phyloP scores from a whole-genome alignment of 768 basidiomycete genomes.

The Auriscalpium microsporum region DNA sequence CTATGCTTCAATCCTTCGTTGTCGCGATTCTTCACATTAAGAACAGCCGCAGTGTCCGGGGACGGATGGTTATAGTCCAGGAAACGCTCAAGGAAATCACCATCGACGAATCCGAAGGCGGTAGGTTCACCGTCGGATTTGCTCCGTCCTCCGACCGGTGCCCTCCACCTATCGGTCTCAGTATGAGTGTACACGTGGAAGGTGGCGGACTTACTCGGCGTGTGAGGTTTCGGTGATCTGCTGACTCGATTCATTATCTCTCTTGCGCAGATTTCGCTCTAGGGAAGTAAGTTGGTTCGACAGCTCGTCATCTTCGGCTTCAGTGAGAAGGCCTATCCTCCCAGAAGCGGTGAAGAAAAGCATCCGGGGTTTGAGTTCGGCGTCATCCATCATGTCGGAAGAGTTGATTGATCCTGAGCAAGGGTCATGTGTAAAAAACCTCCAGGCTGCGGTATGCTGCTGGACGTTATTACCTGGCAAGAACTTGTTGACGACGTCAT shows the following conservation, averaged over 20 bases:
- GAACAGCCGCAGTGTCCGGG: conserved; percentile 39
- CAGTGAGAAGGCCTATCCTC: conserved; percentile 63
- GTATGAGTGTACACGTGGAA: background rate
- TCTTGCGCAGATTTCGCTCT: conserved; percentile 60
- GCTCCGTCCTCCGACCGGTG: conserved; percentile 51
- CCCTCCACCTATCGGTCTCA: conserved; percentile 48
- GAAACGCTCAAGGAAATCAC: conserved; percentile 73
- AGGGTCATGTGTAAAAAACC: conserved; percentile 1
- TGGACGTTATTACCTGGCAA: conserved; percentile 40
- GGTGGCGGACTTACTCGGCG: conserved; percentile 37
- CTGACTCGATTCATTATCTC: conserved; percentile 25
- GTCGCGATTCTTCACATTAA: conserved; percentile 43
- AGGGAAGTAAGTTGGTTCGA: conserved; percentile 57
- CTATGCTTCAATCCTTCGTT: conserved; percentile 48
- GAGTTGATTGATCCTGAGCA: conserved; percentile 46
- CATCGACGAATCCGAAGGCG: conserved; percentile 78
- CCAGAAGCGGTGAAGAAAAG: conserved; percentile 75
- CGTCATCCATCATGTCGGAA: conserved; percentile 33
- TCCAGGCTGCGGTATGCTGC: background rate
- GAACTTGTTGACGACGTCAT: conserved; percentile 73
- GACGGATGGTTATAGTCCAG: conserved; percentile 34
- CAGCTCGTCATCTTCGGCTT: conserved; percentile 41
- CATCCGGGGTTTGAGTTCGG: conserved; percentile 44
- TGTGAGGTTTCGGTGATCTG: conserved; percentile 53
- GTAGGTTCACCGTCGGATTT: conserved; percentile 47